These are phyloP conservation scores for Termitomyces sp. DNA, from an alignment of 768 basidiomycete genomes.

Conservation along the genomic window DNA sequence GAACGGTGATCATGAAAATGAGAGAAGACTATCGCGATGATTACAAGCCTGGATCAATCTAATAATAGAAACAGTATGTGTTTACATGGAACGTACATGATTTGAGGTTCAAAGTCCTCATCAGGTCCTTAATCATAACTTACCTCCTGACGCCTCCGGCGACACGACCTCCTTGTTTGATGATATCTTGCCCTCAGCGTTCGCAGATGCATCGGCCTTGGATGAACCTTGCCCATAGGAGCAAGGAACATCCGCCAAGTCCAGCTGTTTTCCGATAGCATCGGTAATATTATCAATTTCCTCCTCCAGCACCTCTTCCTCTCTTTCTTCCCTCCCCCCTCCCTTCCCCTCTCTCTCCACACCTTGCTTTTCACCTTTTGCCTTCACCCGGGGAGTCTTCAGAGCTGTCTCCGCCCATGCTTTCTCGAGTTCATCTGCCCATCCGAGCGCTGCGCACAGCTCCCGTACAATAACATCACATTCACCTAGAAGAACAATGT, in stretches of 20 bases:
- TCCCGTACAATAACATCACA: slow-evolving; percentile 64
- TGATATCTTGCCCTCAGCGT: not conserved
- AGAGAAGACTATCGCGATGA: not conserved
- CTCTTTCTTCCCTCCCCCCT: slow-evolving; percentile 2
- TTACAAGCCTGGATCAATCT: too few relatives aligned
- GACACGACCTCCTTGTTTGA: not conserved
- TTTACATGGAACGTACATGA: not conserved
- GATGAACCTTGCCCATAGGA: too few relatives aligned
- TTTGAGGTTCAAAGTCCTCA: too few relatives aligned
- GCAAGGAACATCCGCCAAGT: slow-evolving; percentile 1
- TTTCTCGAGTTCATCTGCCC: slow-evolving; percentile 56
- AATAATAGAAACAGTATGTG: not conserved
- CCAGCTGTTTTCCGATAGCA: slow-evolving; percentile 25
- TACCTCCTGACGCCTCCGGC: not conserved
- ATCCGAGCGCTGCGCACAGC: slow-evolving; percentile 65
- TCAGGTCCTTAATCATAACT: not conserved
- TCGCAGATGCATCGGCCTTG: not conserved
- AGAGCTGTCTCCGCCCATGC: slow-evolving; percentile 49
- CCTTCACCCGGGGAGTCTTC: slow-evolving; percentile 9
- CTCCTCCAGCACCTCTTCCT: slow-evolving; percentile 18
- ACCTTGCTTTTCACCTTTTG: slow-evolving; percentile 19
- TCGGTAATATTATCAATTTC: slow-evolving; percentile 29
- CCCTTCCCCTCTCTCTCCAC: slow-evolving; percentile 6
- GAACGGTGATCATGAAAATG: not conserved
- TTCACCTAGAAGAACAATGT: slow-evolving; percentile 60